phyloP scores from a whole-genome alignment of 2,329 filamentous ascomycete species.

The Cladophialophora carrionii region DNA sequence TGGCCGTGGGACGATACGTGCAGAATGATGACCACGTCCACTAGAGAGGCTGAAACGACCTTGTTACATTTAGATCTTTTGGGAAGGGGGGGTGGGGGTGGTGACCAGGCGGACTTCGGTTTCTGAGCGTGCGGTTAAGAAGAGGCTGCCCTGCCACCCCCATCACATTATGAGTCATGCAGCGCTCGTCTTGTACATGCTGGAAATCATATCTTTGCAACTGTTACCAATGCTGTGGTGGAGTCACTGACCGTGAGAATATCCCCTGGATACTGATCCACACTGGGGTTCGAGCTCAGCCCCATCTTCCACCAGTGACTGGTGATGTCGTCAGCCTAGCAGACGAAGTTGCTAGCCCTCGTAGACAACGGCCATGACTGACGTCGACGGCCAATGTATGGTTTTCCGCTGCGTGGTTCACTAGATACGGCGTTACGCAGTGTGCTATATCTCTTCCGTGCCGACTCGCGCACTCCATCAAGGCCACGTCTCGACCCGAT shows the following conservation, averaged over 20 bases:
- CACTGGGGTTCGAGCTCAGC: too few relatives aligned
- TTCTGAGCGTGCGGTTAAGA: not conserved
- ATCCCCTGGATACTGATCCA: not conserved
- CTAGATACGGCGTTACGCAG: too few relatives aligned
- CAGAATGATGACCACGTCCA: constrained; percentile 55
- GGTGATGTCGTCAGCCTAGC: not conserved
- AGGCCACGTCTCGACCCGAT: constrained; percentile 71
- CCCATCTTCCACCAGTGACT: not conserved
- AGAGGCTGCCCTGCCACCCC: not conserved
- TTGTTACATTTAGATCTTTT: not conserved
- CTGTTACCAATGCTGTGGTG: not conserved
- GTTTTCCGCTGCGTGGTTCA: too few relatives aligned
- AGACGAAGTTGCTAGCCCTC: not conserved
- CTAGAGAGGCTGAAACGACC: constrained; percentile 7
- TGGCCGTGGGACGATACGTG: constrained; percentile 73
- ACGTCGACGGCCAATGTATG: not conserved
- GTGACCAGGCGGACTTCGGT: not conserved
- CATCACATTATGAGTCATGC: not conserved
- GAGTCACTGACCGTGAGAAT: not conserved
- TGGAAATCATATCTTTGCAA: not conserved
- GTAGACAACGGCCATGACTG: not conserved
- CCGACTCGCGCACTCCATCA: not conserved
- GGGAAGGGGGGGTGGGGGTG: too few relatives aligned
- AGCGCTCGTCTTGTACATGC: not conserved
- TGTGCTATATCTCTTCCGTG: too few relatives aligned